Base-by-base conservation (phyloP, 257 asterid species). In the Nicotiana obtusifolia region DNA sequence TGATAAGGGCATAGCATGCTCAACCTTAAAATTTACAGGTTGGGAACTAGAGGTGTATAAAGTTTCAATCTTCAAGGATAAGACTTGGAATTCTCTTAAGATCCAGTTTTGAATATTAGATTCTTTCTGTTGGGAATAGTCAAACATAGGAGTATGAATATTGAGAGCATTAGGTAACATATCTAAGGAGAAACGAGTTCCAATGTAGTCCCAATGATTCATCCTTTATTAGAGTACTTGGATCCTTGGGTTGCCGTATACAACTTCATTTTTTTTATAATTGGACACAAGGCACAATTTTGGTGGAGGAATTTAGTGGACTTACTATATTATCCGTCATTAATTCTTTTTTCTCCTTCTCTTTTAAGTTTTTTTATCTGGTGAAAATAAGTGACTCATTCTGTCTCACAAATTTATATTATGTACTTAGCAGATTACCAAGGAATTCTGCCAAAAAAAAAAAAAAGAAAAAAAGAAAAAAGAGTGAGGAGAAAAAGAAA, bases 31-130 rank as follows among this genome's bases (percentile, higher is more conserved):
- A 71, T 82, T 79, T 64, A 81, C 80, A 61, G 84, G 81, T 73
- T 69, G 79, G 86, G 85, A 44, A 78, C 65, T 77, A 22, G 57
- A 80, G 82, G 85, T 64, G 88, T 82, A 82, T 52, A 82, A 84
- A 75, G 80, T 81, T 87, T 83, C 81, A 84, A 90, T 52, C 84
- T 81, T 77, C 65, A 68, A 69, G 87, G 89, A 80, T 79, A 75
- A 84, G 88, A 75, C 83, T 84, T 76, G 17, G 85, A 86, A 91
- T 85, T 82, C 69, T 69, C 80, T 49, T 82, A 75, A 79, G 91
- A 88, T 85, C 81, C 87, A 90, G 82, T 94, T 91, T 89, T 91
- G 95, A 82, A 83, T 71, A 16, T 82, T 82, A 57, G 88, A 64
- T 87, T 71, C 83, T 82, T 77, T 84, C 78, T 47, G 78, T 82